phyloP scores from a whole-genome alignment of 164 flowering plant species.

The Umbilicus rupestris region DNA sequence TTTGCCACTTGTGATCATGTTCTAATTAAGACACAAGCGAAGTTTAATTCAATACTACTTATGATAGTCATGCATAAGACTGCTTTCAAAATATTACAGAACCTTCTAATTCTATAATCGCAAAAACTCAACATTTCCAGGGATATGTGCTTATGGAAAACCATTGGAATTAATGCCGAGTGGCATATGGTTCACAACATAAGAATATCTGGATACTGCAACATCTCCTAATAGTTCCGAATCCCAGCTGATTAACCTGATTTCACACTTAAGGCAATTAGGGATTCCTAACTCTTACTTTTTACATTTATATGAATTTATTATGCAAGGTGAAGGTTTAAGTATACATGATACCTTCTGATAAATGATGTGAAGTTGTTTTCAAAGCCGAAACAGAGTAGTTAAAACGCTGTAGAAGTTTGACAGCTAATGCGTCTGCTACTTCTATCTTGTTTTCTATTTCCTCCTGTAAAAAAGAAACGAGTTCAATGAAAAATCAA shows the following conservation, averaged over 20 bases:
- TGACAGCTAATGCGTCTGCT: conserved; percentile 79
- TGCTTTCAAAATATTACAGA: background rate
- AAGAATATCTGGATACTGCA: background rate
- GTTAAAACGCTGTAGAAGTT: conserved; percentile 84
- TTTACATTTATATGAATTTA: background rate
- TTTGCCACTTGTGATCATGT: too few relatives aligned
- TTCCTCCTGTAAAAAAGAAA: conserved; percentile 60
- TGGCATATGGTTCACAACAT: background rate
- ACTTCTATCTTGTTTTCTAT: conserved; percentile 92
- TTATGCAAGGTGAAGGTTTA: background rate
- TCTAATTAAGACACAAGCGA: too few relatives aligned
- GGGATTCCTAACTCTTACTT: background rate
- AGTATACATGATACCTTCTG: conserved; percentile 51
- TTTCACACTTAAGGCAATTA: background rate
- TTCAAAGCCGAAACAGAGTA: conserved; percentile 80
- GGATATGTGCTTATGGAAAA: too few relatives aligned
- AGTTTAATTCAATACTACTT: too few relatives aligned
- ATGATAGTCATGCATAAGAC: background rate
- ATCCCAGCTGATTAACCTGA: background rate
- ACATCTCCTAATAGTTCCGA: background rate
- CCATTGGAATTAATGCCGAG: too few relatives aligned
- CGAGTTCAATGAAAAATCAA: background rate
- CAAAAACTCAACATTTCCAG: background rate
- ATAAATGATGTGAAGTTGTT: conserved; percentile 64
- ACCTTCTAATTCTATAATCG: background rate